Conservation (phyloP, 2,329 filamentous ascomycete species). For the Verticillium klebahnii region DNA sequence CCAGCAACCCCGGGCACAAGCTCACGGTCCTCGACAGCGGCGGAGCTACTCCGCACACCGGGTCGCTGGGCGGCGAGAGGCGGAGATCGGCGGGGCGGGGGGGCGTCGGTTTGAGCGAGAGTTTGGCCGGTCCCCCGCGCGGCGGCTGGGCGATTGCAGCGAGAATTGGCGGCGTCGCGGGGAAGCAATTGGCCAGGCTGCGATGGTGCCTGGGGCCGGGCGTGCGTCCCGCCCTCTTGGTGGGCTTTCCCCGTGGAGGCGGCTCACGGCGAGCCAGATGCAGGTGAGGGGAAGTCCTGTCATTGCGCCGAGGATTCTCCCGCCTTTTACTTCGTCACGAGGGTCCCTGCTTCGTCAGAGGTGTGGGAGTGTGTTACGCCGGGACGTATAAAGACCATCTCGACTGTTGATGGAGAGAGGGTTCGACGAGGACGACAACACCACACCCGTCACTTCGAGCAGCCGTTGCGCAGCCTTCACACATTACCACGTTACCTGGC, state of each 20-base stretch:
- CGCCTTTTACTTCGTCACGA: too few relatives aligned
- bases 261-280: background rate
- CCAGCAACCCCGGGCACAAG: too few relatives aligned
- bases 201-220: too few relatives aligned
- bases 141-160: conserved; percentile 5
- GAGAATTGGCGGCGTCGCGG: conserved; percentile 10
- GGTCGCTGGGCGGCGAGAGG: background rate
- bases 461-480: too few relatives aligned
- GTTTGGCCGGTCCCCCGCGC: conserved; percentile 4
- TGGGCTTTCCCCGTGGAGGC: background rate
- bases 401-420: too few relatives aligned
- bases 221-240: background rate
- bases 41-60: background rate
- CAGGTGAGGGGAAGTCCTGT: background rate
- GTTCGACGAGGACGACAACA: too few relatives aligned
- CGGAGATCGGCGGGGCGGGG: background rate
- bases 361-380: too few relatives aligned
- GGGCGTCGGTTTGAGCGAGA: conserved; percentile 8
- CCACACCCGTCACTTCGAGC: too few relatives aligned
- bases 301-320: conserved; percentile 3
- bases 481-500: too few relatives aligned
- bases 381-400: too few relatives aligned
- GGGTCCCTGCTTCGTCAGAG: too few relatives aligned
- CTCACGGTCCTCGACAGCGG: too few relatives aligned
- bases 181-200: conserved; percentile 4